phyloP scores from a whole-genome alignment of 495 filamentous ascomycete genomes.

The Hypoxylon cercidicola region DNA sequence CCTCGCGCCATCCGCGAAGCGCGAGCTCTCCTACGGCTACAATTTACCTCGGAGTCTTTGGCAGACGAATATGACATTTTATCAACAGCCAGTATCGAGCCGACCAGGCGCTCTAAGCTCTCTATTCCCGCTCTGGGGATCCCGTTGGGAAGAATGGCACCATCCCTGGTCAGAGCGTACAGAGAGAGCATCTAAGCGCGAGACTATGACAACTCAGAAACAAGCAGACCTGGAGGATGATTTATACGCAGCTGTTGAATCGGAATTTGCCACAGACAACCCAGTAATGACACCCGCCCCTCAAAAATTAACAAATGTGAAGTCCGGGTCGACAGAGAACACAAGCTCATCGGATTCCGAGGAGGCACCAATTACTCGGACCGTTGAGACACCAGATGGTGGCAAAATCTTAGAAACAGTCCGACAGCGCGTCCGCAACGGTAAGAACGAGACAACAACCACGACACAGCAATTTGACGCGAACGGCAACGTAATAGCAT shows the following conservation, averaged over 20 bases:
- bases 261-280: conserved; percentile 15
- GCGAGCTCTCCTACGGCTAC: conserved; percentile 15
- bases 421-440: conserved; percentile 4
- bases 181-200: conserved; percentile 4
- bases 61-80: conserved; percentile 9
- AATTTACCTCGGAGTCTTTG: conserved; percentile 3
- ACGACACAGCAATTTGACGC: conserved; percentile 25
- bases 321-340: not conserved
- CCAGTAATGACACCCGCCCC: not conserved
- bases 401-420: conserved; percentile 35
- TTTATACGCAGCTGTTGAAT: conserved; percentile 20
- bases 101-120: not conserved
- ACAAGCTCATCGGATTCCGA: not conserved
- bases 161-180: not conserved
- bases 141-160: not conserved
- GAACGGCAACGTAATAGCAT: conserved; percentile 32
- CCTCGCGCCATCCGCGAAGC: conserved; percentile 17
- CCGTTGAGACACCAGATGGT: conserved; percentile 33
- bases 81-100: not conserved
- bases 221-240: conserved; percentile 30
- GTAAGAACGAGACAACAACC: conserved; percentile 21
- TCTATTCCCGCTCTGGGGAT: conserved; percentile 12
- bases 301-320: not conserved
- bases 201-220: not conserved
- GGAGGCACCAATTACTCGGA: conserved; percentile 18